Conservation (phyloP, 2,329 filamentous ascomycete genomes). For the Sordariomycetes sp. region DNA sequence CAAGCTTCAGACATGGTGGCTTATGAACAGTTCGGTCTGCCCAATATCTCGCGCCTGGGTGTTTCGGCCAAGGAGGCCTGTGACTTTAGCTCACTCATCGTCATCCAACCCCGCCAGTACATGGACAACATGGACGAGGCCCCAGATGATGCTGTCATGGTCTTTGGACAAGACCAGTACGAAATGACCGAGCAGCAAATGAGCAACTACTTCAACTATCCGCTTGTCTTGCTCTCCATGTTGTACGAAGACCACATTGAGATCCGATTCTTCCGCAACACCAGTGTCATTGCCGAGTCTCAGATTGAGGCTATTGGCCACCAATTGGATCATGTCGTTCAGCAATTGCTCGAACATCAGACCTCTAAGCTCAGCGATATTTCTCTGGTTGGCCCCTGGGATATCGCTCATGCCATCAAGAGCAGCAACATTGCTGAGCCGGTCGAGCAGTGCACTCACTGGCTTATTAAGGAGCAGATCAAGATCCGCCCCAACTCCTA, state of each 20-base stretch:
- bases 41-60: slow-evolving; percentile 7
- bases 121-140: neutral
- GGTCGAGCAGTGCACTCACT: slow-evolving; percentile 1
- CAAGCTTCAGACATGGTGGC: slow-evolving; percentile 9
- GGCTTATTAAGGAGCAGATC: slow-evolving; percentile 3
- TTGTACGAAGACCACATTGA: slow-evolving; percentile 1
- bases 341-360: neutral
- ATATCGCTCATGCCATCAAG: slow-evolving; percentile 1
- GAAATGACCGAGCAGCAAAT: neutral
- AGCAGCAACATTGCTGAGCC: slow-evolving; percentile 1
- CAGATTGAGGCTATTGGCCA: neutral
- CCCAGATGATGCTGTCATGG: neutral
- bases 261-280: neutral
- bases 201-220: slow-evolving; percentile 6
- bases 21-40: slow-evolving; percentile 11
- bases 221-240: slow-evolving; percentile 4
- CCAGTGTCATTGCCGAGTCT: neutral
- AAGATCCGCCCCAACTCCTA: slow-evolving; percentile 12
- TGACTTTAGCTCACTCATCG: slow-evolving; percentile 4
- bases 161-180: neutral
- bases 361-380: neutral
- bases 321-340: neutral
- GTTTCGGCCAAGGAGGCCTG: slow-evolving; percentile 4
- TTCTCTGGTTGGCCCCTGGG: neutral
- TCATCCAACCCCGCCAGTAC: slow-evolving; percentile 4